Evolutionary conservation across 2,329 filamentous ascomycete species (phyloP).

Genomic region (Myriosclerotinia curreyana): DNA sequence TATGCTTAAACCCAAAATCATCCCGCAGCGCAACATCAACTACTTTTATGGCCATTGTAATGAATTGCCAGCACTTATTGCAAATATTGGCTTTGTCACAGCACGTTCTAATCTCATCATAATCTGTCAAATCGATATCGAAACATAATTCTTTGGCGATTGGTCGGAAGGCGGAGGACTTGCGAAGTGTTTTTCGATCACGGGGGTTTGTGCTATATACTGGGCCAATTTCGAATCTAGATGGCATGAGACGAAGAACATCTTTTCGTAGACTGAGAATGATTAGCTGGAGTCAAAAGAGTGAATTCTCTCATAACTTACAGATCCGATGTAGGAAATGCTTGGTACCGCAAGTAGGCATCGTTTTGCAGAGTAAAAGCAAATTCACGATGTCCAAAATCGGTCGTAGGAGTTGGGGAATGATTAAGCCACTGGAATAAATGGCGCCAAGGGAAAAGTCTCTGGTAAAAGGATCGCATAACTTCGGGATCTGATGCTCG

Average conservation of each 20-base stretch:
- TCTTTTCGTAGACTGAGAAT: constrained; percentile 74
- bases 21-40: constrained; percentile 82
- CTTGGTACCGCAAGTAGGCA: constrained; percentile 89
- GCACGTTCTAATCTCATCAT: constrained; percentile 94
- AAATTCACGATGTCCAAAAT: constrained; percentile 93
- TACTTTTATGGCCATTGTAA: constrained; percentile 96
- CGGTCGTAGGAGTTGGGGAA: constrained; percentile 75
- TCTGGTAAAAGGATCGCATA: constrained; percentile 92
- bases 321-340: constrained; percentile 64
- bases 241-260: constrained; percentile 80
- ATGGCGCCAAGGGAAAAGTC: constrained; percentile 89
- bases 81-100: constrained; percentile 94
- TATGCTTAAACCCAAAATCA: constrained; percentile 95
- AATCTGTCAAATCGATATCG: constrained; percentile 99
- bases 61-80: constrained; percentile 91
- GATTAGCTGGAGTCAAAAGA: constrained; percentile 27
- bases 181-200: constrained; percentile 83
- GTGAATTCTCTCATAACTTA: constrained; percentile 38
- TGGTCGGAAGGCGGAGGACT: constrained; percentile 78
- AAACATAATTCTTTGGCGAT: constrained; percentile 94
- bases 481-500: constrained; percentile 72
- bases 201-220: constrained; percentile 92
- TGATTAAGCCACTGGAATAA: constrained; percentile 99
- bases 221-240: constrained; percentile 97
- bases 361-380: constrained; percentile 93